Base-by-base conservation (phyloP, 2,329 filamentous ascomycete species). In the Aureobasidium sp. region DNA sequence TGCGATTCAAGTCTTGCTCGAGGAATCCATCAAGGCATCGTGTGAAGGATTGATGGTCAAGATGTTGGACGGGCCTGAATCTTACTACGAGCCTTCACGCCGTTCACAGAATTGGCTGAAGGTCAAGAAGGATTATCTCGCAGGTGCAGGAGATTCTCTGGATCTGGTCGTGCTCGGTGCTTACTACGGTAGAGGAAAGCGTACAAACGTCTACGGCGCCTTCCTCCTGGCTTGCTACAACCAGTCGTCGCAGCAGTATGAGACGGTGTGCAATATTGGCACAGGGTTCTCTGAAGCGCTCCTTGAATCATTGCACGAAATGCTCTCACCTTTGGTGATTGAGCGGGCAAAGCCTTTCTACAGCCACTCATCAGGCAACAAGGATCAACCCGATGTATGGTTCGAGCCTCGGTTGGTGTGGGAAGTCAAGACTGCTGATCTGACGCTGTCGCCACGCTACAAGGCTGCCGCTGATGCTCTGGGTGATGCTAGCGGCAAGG, bases 11-110 rank as follows among this genome's bases (percentile, higher is more conserved):
- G 79, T 77, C 1, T 86, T 98, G 63, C 78, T 98, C 2, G 93
- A 98, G 64, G 91, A 97, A 55, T 93, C 88, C 63, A 86, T 98
- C 59, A 95, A 95, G 69, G 88, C 90, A 2, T 94, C 89, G 0
- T 98, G 93, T 65, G 93, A 98, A 74, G 93, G 93, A 10, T 76
- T 98, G 50, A 98, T 98, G 93, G 93, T 98, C 12, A 98, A 98
- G 75, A 98, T 98, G 93, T 73, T 98, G 55, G 91, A 97, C 67
- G 93, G 91, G 0, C 75, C 80, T 6, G 91, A 96, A 70, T 95
- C 88, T 61, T 88, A 88, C 62, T 98, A 98, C 66, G 91, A 97
- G 71, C 93, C 93, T 17, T 95, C 88, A 64, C 95, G 95, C 68
- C 85, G 93, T 59, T 95, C 88, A 70, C 87, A 93, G 56, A 98